Evolutionary conservation across 352 stramenopile genomes (phyloP).

Genomic region (Elongisporangium senticosum): DNA sequence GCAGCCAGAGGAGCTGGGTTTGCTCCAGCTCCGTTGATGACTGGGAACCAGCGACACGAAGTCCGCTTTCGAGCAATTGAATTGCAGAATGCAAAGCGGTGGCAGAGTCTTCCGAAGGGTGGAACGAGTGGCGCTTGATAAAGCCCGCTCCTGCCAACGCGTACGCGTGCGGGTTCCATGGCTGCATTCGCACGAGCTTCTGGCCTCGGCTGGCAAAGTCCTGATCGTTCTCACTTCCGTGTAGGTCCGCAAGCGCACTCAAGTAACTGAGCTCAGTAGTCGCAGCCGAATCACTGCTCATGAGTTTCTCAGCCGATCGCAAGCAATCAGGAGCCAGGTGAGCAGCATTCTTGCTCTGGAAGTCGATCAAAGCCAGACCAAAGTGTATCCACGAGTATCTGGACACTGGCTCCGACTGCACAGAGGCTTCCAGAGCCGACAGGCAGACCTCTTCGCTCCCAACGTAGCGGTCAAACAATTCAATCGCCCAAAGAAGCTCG

Average conservation of each 20-base stretch:
- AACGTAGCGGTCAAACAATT: neutral
- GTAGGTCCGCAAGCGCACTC: neutral
- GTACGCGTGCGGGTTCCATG: conserved; percentile 54
- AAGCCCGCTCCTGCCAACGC: conserved; percentile 35
- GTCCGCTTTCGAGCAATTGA: conserved; percentile 34
- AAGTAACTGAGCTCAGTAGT: neutral
- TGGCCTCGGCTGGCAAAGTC: conserved; percentile 8
- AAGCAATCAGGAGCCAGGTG: neutral
- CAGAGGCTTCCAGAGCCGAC: neutral
- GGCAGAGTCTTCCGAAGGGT: conserved; percentile 10
- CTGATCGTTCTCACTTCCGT: neutral
- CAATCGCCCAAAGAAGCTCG: neutral
- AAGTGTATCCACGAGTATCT: neutral
- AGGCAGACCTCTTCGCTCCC: neutral
- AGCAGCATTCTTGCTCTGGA: neutral
- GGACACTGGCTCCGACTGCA: neutral
- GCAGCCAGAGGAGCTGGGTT: conserved; percentile 42
- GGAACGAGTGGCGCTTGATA: conserved; percentile 32
- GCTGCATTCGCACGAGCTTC: conserved; percentile 58
- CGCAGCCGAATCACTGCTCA: neutral
- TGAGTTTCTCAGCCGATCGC: neutral
- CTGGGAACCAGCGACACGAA: conserved; percentile 16
- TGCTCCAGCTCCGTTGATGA: conserved; percentile 10
- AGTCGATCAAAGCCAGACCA: neutral
- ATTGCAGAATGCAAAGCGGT: conserved; percentile 8